Base-by-base conservation (phyloP, 2,329 filamentous ascomycete species). In the Epichloe scottii region DNA sequence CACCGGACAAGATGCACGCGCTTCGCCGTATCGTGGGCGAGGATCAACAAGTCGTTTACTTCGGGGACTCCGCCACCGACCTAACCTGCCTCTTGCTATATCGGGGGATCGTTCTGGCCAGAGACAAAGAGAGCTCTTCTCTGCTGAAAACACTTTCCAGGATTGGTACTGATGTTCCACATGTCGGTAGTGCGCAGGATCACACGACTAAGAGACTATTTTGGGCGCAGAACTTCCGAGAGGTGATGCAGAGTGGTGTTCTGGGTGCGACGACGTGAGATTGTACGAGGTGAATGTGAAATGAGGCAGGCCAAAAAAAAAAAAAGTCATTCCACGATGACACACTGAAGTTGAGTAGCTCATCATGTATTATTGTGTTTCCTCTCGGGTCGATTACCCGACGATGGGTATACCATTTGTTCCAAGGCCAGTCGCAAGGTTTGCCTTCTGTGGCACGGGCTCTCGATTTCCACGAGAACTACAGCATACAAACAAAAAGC, bases 31-130 rank as follows among this genome's bases (percentile, higher is more conserved):
- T 70, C 34, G 54, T 50, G 6, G 58, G 58, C 45, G 46, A 7
- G 12, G 48, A 50, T 12, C 55, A 59, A 4, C 55, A 51, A 51
- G 58, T 67, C n/a, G 60, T 77, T n/a, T 81, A 81, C 63, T 72
- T 79, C 59, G 78, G 78, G 7, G 78, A 81, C 59, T 79, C 77
- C 30, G 69, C 70, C 2, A 80, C 77, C 2, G 78, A 81, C 59
- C 61, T 81, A 51, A 71, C 74, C 58, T 81, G 77, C 53, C 61
- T 81, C 38, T 56, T 78, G 4, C 59, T 62, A 3, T 12, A 8
- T 2, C 62, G 65, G 5, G 78, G 76, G 4, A 62, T 79, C 21
- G 70, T 75, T 41, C 67, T 81, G 39, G 67, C 71, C 1, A 59
- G 70, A 38, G 57, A 63, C 15, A 64, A 64, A 52, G 56, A 53